Base-by-base conservation (phyloP, 1,284 basidiomycete species). In the Boletus sp. region DNA sequence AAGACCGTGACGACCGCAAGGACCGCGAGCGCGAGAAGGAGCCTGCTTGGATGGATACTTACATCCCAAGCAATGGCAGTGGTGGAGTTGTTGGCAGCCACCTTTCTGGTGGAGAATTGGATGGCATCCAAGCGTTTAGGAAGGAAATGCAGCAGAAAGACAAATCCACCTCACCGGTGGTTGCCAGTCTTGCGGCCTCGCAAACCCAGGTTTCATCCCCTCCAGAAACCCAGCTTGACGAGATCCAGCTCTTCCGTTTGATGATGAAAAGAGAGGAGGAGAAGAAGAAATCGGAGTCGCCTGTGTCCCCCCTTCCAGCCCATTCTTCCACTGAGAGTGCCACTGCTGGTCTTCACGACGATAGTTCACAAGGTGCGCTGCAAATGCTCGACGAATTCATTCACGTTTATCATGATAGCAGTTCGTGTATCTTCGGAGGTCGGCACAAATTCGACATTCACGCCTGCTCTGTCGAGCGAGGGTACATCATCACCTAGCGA, bases 41-140 rank as follows among this genome's bases (percentile, higher is more conserved):
- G 61, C 91, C 90, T 17, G 90, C 90, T 14, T 93, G 90, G 90
- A 91, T 93, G 88, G 88, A 90, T 55, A 83, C 88, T n/a, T 90
- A 91, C 60, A 76, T 88, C 53, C 82, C 86, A 3, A 72, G 68
- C 36, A 73, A 74, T 34, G 63, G 76, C n/a, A 71, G 70, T 34
- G 69, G 71, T 46, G 84, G 81, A 12, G 82, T 87, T 47, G 70
- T 86, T 45, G 84, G 85, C 14, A 41, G 48, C 19, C 53, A 78
- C 52, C 69, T 70, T 33, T 65, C 67, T 29, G 76, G 80, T 39
- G 87, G 84, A 17, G 85, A 86, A 59, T 69, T 91, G 20, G 90
- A 94, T 65, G 82, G 86, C 43, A 91, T 94, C 42, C 91, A 94
- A 61, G 89, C 84, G 2, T 94, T 91, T 81, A 94, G 92, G 74